A percentile compares a stretch with the other conserved stretches of the same genome.
phyloP scores from a whole-genome alignment of 2,329 filamentous ascomycete genomes.

The Aspergillus ochraceoroseus region DNA sequence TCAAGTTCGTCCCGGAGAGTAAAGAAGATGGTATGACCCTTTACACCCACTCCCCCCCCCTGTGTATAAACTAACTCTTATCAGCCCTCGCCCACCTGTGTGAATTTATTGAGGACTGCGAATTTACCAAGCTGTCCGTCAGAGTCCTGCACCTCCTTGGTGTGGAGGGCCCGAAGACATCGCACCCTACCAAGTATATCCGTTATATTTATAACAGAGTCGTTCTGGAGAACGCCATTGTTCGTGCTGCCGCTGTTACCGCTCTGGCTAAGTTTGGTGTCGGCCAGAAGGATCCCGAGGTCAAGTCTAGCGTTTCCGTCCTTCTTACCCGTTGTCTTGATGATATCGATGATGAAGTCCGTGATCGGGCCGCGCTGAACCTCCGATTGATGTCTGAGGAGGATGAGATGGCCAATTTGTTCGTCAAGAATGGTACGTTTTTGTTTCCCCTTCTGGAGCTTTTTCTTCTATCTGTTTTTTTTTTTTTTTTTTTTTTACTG shows the following conservation, averaged over 20 bases:
- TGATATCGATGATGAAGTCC: conserved; percentile 95
- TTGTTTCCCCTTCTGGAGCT: background rate
- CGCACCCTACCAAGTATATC: conserved; percentile 96
- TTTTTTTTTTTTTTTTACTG: no score
- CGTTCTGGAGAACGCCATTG: conserved; percentile 92
- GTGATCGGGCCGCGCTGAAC: conserved; percentile 90
- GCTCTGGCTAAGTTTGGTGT: conserved; percentile 96
- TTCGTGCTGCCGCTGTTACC: conserved; percentile 90
- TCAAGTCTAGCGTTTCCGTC: conserved; percentile 92
- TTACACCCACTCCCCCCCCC: background rate
- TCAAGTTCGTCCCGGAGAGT: conserved; percentile 94
- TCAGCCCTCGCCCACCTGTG: conserved; percentile 84
- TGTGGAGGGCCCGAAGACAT: conserved; percentile 88
- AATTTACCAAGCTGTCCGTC: conserved; percentile 96
- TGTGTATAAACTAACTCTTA: conserved; percentile 19
- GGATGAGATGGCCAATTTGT: conserved; percentile 75
- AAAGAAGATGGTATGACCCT: conserved; percentile 55
- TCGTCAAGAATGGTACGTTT: conserved; percentile 80
- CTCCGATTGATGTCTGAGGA: conserved; percentile 88
- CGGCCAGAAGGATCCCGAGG: conserved; percentile 89
- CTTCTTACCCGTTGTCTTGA: conserved; percentile 89
- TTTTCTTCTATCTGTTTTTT: conserved; percentile 1
- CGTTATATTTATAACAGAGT: conserved; percentile 99
- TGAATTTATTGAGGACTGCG: conserved; percentile 99
- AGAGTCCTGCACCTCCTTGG: conserved; percentile 91